Evolutionary conservation across 2,329 filamentous ascomycete species (phyloP), one percentile per base, ranked within the genome.

Genomic region (Pyrenochaeta sp.): DNA sequence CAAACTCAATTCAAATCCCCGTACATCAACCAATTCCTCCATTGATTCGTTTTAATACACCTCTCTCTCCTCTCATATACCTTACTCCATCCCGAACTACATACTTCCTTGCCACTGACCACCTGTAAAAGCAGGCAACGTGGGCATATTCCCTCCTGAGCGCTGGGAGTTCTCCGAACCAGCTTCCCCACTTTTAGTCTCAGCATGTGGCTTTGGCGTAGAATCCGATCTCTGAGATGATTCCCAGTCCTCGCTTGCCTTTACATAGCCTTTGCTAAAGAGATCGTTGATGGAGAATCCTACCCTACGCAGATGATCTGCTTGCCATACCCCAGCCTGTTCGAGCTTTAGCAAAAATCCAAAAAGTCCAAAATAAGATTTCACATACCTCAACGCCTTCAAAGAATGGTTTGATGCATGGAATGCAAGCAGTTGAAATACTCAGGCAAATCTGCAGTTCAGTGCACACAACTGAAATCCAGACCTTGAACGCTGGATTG

Each of bases 391-490:
- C 55, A 3, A 39, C 20, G 22, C 36, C 35, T 13, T 50, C 44
- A 19, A 61, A 54, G 34, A 60, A 52, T 6, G 47, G 47, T 20
- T 53, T 50, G 40, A 61, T 49, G 24, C 51, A 60, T 9, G 55
- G 58, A 35, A 61, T 53, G 37, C 58, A 61, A 27, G 55, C 55
- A n/a, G 58, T 61, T 1, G 45, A 41, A 22, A 61, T 58, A 35
- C 44, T 52, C 6, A 59, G 23, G 30, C 48, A 58, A 4, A 53
- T 50, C 13, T 59, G 55, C 7, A 52, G 31, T 21, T 56, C 41
- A 3, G 53, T 53, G 28, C 47, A 55, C 26, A 61, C 45, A 7
- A 55, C 41, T 7, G 55, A 53, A n/a, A 54, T 35, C 58, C 58
- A 61, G 9, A 61, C 37, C 20, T 55, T 50, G 36, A 53, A 60